Evolutionary conservation across 2,329 filamentous ascomycete species (phyloP).

Genomic region (Diaporthe vexans): DNA sequence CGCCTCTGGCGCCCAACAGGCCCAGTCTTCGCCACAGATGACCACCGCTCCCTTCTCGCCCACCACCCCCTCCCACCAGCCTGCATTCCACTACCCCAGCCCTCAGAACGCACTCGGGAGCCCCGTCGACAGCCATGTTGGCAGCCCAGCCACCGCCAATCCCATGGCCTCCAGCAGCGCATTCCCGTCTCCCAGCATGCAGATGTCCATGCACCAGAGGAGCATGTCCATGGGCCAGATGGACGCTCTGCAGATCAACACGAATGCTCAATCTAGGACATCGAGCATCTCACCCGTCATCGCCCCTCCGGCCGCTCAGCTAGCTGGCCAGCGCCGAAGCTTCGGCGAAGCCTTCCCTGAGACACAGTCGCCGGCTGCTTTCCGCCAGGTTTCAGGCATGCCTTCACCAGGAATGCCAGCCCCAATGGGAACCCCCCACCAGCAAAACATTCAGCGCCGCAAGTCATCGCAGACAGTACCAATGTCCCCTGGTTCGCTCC

Average conservation of each 20-base stretch:
- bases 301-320: background rate
- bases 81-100: constrained; percentile 23
- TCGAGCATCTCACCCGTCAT: background rate
- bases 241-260: constrained; percentile 5
- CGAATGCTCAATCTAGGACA: background rate
- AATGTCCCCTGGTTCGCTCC: constrained; percentile 4
- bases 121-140: constrained; percentile 14
- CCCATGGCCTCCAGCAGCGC: constrained; percentile 34
- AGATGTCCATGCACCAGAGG: constrained; percentile 18
- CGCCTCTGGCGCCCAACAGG: background rate
- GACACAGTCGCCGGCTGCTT: constrained; percentile 4
- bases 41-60: constrained; percentile 17
- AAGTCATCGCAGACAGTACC: background rate
- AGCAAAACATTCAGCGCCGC: constrained; percentile 22
- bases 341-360: constrained; percentile 28
- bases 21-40: constrained; percentile 15
- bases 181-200: constrained; percentile 30
- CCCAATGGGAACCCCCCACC: constrained; percentile 1
- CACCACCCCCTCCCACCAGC: constrained; percentile 8
- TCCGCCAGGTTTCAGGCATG: background rate
- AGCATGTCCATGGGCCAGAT: constrained; percentile 29
- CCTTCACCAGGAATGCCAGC: constrained; percentile 26
- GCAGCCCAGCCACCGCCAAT: constrained; percentile 12
- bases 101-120: constrained; percentile 19
- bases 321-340: constrained; percentile 27